Percentiles rank a stretch among this genome's conserved stretches.
phyloP scores from a whole-genome alignment of 495 filamentous ascomycete genomes.

The Neurospora sp. region DNA sequence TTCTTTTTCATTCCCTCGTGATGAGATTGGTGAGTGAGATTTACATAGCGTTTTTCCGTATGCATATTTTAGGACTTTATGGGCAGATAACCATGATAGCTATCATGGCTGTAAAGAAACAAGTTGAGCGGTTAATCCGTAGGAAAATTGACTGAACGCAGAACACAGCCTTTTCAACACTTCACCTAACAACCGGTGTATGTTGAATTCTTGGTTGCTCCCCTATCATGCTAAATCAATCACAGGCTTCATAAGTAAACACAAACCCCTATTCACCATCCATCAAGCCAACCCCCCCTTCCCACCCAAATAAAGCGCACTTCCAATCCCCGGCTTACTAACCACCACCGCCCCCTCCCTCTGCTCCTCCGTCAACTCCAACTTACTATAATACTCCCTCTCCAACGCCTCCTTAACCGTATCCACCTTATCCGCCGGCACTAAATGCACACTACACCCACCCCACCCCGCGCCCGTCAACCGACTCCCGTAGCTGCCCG shows the following conservation, averaged over 20 bases:
- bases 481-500: conserved; percentile 75
- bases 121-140: neutral
- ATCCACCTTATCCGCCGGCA: conserved; percentile 78
- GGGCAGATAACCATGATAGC: neutral
- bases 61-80: neutral
- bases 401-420: conserved; percentile 67
- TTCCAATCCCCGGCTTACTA: conserved; percentile 72
- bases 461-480: conserved; percentile 96
- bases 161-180: neutral
- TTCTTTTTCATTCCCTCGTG: neutral
- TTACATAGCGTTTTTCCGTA: neutral
- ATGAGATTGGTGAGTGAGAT: neutral
- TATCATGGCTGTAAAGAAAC: neutral
- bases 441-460: conserved; percentile 87
- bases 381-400: conserved; percentile 73
- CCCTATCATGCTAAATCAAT: neutral
- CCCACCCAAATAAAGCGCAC: conserved; percentile 36
- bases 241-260: neutral
- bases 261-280: neutral
- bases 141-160: neutral
- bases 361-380: conserved; percentile 63
- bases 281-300: conserved; percentile 11
- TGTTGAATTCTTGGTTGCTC: neutral
- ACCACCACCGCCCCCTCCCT: conserved; percentile 76
- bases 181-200: neutral